Evolutionary conservation across 2,329 filamentous ascomycete genomes (phyloP).

Genomic region (Fusarium begoniae): DNA sequence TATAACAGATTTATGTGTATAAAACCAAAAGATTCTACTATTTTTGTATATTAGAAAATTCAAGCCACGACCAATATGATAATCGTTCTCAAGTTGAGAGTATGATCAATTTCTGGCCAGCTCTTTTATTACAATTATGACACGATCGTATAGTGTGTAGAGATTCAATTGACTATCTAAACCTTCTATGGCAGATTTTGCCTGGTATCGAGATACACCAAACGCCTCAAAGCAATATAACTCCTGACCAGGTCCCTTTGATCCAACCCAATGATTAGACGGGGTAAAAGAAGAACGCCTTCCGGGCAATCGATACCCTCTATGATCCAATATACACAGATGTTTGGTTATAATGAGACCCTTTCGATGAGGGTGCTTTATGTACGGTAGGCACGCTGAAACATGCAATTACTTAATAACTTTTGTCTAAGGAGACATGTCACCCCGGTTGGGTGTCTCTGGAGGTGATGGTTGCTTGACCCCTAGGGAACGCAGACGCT

Average conservation of each 20-base stretch:
- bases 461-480: conserved; percentile 46
- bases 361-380: background rate
- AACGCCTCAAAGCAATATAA: conserved; percentile 9
- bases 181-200: background rate
- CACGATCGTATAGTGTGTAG: background rate
- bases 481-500: conserved; percentile 71
- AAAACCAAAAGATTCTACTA: conserved; percentile 2
- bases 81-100: background rate
- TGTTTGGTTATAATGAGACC: background rate
- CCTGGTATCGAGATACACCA: conserved; percentile 31
- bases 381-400: conserved; percentile 9
- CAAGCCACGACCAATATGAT: background rate
- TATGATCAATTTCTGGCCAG: background rate
- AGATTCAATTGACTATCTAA: conserved; percentile 20
- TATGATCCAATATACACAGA: conserved; percentile 1
- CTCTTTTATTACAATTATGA: background rate
- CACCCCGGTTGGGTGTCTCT: background rate
- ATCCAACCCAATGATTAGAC: background rate
- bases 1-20: conserved; percentile 20
- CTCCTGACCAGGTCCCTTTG: background rate
- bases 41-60: conserved; percentile 20
- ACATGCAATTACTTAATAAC: background rate
- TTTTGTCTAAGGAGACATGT: conserved; percentile 5
- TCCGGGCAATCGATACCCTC: background rate
- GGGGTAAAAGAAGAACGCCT: background rate